phyloP scores from a whole-genome alignment of 192 early-diverging fungal genomes.

The Obelidium mucronatum region DNA sequence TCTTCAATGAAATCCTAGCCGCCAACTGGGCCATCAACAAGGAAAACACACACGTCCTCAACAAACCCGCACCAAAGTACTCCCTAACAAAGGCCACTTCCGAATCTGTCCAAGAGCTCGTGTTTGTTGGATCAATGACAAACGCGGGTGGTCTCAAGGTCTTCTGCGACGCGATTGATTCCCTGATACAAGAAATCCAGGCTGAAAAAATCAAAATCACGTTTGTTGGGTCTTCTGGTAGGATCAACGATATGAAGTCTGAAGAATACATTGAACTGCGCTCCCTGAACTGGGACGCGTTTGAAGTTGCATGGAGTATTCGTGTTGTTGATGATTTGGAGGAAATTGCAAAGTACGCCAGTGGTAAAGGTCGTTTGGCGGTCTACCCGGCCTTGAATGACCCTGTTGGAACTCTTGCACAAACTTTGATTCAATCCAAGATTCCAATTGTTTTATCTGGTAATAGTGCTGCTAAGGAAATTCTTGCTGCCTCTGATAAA shows the following conservation, averaged over 20 bases:
- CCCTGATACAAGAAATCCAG: slow-evolving; percentile 7
- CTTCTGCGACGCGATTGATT: slow-evolving; percentile 52
- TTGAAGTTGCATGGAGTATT: slow-evolving; percentile 39
- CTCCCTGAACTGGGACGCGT: slow-evolving; percentile 40
- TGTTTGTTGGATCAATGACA: slow-evolving; percentile 45
- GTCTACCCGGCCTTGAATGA: slow-evolving; percentile 40
- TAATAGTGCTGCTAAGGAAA: slow-evolving; percentile 32
- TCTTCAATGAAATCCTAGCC: slow-evolving; percentile 34
- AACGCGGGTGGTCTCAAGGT: slow-evolving; percentile 41
- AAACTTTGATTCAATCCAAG: slow-evolving; percentile 20
- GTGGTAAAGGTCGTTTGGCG: slow-evolving; percentile 27
- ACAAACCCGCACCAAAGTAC: slow-evolving; percentile 34
- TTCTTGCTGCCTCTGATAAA: slow-evolving; percentile 34
- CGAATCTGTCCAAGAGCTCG: slow-evolving; percentile 42
- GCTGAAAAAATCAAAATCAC: slow-evolving; percentile 33
- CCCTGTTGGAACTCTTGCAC: slow-evolving; percentile 32
- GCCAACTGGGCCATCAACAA: slow-evolving; percentile 34
- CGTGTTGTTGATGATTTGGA: slow-evolving; percentile 6
- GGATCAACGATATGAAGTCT: slow-evolving; percentile 42
- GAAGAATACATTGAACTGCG: slow-evolving; percentile 50
- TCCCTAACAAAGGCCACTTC: neutral
- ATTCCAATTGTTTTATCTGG: slow-evolving; percentile 38
- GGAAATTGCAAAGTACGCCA: slow-evolving; percentile 30
- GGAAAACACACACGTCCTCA: slow-evolving; percentile 13
- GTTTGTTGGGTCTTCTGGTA: slow-evolving; percentile 34